Percentiles rank a stretch among this genome's conserved stretches.
Conservation (phyloP, 2,329 filamentous ascomycete species). For the Trichoderma sp. region DNA sequence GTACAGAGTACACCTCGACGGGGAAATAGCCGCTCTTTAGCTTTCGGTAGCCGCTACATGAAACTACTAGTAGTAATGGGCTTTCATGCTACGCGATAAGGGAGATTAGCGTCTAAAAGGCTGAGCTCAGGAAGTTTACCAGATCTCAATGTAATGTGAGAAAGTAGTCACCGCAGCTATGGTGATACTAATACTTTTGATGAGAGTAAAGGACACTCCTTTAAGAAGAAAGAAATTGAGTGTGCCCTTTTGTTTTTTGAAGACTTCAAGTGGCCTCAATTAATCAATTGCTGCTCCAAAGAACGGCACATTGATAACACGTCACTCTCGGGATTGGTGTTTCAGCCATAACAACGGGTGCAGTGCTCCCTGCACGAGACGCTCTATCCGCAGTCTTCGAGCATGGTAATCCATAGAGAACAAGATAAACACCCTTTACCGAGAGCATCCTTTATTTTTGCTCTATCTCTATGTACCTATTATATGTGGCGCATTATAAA, state of each 20-base stretch:
- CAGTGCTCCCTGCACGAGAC: not conserved
- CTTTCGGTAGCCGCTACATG: not conserved
- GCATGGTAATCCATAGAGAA: not conserved
- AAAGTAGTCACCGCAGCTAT: not conserved
- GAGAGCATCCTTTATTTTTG: not conserved
- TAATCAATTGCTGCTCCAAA: not conserved
- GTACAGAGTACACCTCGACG: not conserved
- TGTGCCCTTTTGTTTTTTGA: not conserved
- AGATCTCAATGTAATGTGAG: not conserved
- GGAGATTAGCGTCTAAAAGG: not conserved
- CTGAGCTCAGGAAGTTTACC: not conserved
- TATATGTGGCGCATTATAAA: not conserved
- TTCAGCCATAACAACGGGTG: not conserved
- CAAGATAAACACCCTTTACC: not conserved
- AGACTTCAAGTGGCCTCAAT: not conserved
- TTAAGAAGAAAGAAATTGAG: too few relatives aligned
- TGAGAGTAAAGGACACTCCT: not conserved
- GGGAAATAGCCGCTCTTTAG: not conserved
- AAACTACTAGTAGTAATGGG: too few relatives aligned
- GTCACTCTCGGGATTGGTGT: not conserved
- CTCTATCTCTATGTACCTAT: conserved; percentile 1
- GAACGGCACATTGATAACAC: not conserved
- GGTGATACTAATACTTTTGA: not conserved
- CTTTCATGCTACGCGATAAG: not conserved
- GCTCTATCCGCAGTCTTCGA: not conserved